phyloP scores from a whole-genome alignment of 2,329 filamentous ascomycete genomes.

The Ophiocordyceps unilateralis region DNA sequence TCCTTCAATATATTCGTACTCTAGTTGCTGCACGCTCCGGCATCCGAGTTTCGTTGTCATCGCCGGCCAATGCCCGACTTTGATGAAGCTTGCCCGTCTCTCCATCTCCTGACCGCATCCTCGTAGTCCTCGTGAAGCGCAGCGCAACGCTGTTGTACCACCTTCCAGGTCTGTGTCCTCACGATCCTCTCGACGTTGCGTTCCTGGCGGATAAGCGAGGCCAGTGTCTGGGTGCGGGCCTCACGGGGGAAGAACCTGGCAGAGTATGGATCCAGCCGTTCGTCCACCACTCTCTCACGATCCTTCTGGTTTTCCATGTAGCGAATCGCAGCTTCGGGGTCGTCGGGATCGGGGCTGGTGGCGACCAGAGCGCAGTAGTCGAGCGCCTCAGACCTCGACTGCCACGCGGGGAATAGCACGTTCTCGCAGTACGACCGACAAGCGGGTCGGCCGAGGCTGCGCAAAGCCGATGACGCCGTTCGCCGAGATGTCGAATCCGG shows the following conservation, averaged over 20 bases:
- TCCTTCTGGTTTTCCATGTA: constrained; percentile 54
- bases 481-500: constrained; percentile 57
- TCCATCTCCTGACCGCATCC: constrained; percentile 46
- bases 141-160: constrained; percentile 61
- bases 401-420: constrained; percentile 80
- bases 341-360: constrained; percentile 70
- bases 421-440: constrained; percentile 60
- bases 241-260: constrained; percentile 66
- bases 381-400: constrained; percentile 63
- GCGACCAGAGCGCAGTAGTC: constrained; percentile 83
- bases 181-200: constrained; percentile 64
- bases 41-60: background rate
- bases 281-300: constrained; percentile 61
- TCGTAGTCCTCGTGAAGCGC: constrained; percentile 43
- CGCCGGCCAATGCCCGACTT: background rate
- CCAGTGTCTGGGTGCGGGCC: constrained; percentile 63
- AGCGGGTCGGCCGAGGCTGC: constrained; percentile 39
- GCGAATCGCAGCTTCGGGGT: constrained; percentile 56
- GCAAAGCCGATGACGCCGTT: constrained; percentile 29
- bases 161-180: constrained; percentile 61
- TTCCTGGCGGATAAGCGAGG: constrained; percentile 57
- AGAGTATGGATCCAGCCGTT: constrained; percentile 83
- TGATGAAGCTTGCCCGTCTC: constrained; percentile 13
- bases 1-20: too few species aligned
- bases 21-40: too few species aligned